Evolutionary conservation across 140 eudicot species (phyloP), one percentile per base, ranked within the genome.

Genomic region (Stevia rebaudiana): DNA sequence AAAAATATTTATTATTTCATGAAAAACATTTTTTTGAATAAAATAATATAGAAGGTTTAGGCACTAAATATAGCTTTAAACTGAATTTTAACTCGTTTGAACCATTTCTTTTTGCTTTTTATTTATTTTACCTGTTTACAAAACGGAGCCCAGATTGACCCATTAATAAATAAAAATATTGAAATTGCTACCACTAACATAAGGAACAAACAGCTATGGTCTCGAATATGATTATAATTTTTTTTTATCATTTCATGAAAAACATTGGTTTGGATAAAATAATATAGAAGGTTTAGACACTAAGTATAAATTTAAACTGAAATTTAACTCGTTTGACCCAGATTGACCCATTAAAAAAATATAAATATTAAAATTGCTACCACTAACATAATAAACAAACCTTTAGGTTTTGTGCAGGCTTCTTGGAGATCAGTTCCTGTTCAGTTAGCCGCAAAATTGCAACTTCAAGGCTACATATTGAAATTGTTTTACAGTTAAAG

Each of bases 331-430:
- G n/a, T n/a, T 28, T 28, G 33, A 28, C 33, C 31, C 17, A 16
- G 13, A 54, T n/a, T 2, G 11, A 8, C 3, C 8, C 17, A 11
- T 21, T 24, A 18, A 0, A 49, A 37, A 67, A 13, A 13, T 28
- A 4, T 28, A 28, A 28, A 4, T 1, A 17, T 30, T 39, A 33
- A 25, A 33, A 71, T 36, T 50, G 7, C 36, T 41, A 37, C 31
- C 19, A 11, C 31, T 33, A 23, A 37, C 10, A 55, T 35, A 54
- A 48, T 15, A 13, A 47, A 42, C 65, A 57, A 63, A 92, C 99
- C 99, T 94, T 88, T 15, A 94, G 57, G 63, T 84, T 88, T 18
- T 94, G 97, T 62, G 97, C 84, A 50, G 90, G 88, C 80, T 88
- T 88, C 78, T 84, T 94, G 15, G 95, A 81, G 39, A 82, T 69